Evolutionary conservation across 148 eudicot species (phyloP), one percentile per base, ranked within the genome.

Genomic region (Drosera capensis): DNA sequence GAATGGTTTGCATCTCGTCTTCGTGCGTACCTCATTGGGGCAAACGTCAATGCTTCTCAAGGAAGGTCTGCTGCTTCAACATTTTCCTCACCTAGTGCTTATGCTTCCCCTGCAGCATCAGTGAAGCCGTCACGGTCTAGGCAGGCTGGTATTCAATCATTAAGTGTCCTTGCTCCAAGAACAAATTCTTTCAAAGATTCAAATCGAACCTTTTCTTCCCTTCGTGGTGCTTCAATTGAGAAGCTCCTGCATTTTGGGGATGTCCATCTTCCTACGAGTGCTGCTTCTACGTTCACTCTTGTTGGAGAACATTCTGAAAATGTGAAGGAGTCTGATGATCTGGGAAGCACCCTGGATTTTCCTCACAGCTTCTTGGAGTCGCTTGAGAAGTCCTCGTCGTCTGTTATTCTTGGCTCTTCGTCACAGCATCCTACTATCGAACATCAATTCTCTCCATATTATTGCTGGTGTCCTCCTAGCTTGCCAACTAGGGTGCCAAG

Each of bases 401-500:
- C 59, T 2, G 66, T 75, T n/a, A 43, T 45, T 49, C 19, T 55
- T 19, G 45, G 47, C 49, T 57, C 68, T 21, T 60, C 49, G 16
- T 40, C 75, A 29, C 71, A 66, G 51, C 43, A 68, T 18, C 69
- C 75, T 51, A 65, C 72, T 0, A 17, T 75, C 23, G 55, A 70
- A 49, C 29, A 77, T 25, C 54, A 64, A 34, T 55, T 73, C 40
- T 75, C 97, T 43, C 95, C 97, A 14, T 82, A 78, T 45, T 90
- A 90, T 30, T 83, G 94, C 37, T 83, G 92, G 92, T 84, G 97
- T 57, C 97, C 97, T 7, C 97, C 92, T 14, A 45, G 79, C 6
- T 30, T 73, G 30, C 86, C 67, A 31, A 59, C 64, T 48, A 52
- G 74, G 4, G 39, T 68, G 23, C 47, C 71, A 6, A 24, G 51